Percentiles rank a stretch among this genome's conserved stretches.
phyloP scores from a whole-genome alignment of 1,284 basidiomycete species.

The Rhodotorula sp. region DNA sequence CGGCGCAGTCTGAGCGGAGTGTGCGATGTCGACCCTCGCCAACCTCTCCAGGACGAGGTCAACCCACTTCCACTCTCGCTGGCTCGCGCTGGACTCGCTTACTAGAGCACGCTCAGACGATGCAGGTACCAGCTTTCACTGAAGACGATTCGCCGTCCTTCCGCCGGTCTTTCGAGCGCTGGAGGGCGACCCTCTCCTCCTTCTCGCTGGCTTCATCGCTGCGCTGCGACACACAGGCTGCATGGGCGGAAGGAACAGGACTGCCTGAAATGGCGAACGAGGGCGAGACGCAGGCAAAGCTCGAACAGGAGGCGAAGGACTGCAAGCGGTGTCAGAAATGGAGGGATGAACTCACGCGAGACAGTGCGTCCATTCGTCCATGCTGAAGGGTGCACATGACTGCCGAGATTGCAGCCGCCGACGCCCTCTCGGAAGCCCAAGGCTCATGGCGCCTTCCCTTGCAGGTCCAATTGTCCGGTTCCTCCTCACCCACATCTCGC shows the following conservation, averaged over 20 bases:
- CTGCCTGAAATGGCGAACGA: slow-evolving; percentile 7
- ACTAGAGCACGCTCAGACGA: background rate
- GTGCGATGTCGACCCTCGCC: background rate
- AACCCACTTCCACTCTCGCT: too few relatives aligned
- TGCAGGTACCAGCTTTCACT: background rate
- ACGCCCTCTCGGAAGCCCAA: too few relatives aligned
- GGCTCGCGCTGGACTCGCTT: background rate
- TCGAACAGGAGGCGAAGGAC: slow-evolving; percentile 23
- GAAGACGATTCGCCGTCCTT: slow-evolving; percentile 18
- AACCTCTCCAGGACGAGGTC: too few relatives aligned
- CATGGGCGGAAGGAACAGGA: slow-evolving; percentile 27
- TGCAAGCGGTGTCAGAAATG: slow-evolving; percentile 54
- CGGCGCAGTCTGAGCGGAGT: background rate
- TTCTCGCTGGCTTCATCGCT: slow-evolving; percentile 14
- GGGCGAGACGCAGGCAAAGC: slow-evolving; percentile 9
- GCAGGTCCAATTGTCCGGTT: slow-evolving; percentile 79
- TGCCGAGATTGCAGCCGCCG: too few relatives aligned
- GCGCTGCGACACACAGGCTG: slow-evolving; percentile 13
- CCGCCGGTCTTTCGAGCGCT: slow-evolving; percentile 29
- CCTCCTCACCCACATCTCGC: slow-evolving; percentile 76
- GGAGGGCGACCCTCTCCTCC: slow-evolving; percentile 20
- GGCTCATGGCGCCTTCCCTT: background rate
- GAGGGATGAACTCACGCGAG: slow-evolving; percentile 52
- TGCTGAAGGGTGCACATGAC: too few relatives aligned
- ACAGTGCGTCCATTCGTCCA: slow-evolving; percentile 47